Evolutionary conservation across 108 stramenopile genomes (phyloP).

Genomic region (Schizochytrium sp.): DNA sequence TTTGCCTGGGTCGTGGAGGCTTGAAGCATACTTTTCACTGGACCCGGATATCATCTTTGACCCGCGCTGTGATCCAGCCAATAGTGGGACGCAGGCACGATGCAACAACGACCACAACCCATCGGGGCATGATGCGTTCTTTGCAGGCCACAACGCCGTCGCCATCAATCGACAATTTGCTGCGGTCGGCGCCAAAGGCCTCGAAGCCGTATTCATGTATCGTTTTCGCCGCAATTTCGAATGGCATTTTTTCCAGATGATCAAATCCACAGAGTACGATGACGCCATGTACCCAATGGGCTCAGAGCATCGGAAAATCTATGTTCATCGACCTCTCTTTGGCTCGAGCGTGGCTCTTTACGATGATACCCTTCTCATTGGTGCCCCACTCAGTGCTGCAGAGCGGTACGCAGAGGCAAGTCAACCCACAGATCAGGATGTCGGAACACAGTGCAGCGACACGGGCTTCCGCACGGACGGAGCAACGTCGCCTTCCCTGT

Average conservation of each 20-base stretch:
- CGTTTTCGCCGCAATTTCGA: not conserved
- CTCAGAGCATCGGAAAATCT: not conserved
- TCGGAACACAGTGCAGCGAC: not conserved
- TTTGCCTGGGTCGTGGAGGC: not conserved
- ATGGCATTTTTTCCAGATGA: not conserved
- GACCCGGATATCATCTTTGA: not conserved
- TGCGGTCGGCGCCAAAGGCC: slow-evolving; percentile 43
- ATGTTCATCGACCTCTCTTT: slow-evolving; percentile 53
- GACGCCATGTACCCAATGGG: slow-evolving; percentile 47
- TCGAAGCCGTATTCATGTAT: slow-evolving; percentile 47
- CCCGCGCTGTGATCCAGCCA: not conserved
- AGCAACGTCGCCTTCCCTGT: not conserved
- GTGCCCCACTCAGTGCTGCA: slow-evolving; percentile 42
- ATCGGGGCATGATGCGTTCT: not conserved
- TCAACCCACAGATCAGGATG: not conserved
- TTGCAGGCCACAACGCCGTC: slow-evolving; percentile 21
- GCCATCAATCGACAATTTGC: slow-evolving; percentile 41
- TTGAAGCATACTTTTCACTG: not conserved
- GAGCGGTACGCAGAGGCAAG: not conserved
- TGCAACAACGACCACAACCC: not conserved
- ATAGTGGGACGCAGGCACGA: not conserved
- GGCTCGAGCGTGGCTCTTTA: slow-evolving; percentile 50
- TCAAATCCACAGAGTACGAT: slow-evolving; percentile 44
- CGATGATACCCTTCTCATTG: slow-evolving; percentile 38
- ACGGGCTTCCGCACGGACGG: not conserved